A percentile compares a stretch with the other conserved stretches of the same genome.
These are phyloP conservation scores for Orbilia oligospora DNA, from an alignment of 2,329 filamentous ascomycete species.

Conservation along the genomic window DNA sequence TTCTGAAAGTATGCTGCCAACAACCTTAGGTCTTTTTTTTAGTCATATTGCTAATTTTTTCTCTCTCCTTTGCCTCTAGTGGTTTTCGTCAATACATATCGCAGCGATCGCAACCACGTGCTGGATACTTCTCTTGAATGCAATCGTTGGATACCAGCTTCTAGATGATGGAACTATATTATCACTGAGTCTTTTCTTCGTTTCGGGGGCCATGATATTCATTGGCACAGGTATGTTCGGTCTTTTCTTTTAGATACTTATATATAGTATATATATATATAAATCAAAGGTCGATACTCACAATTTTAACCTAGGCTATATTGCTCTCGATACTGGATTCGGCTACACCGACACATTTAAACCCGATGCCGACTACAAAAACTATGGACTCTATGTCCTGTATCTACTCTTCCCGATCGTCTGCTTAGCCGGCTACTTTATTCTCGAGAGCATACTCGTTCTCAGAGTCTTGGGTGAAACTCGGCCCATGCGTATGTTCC, in stretches of 20 bases:
- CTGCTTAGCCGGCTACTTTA: conserved; percentile 88
- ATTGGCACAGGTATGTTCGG: conserved; percentile 77
- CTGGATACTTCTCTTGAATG: conserved; percentile 94
- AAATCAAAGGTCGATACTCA: not conserved
- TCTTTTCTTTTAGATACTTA: not conserved
- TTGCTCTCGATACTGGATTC: conserved; percentile 92
- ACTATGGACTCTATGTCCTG: conserved; percentile 86
- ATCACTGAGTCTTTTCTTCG: conserved; percentile 81
- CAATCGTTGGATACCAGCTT: conserved; percentile 90
- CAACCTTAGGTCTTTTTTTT: not conserved
- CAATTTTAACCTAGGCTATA: conserved; percentile 74
- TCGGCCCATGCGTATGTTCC: conserved; percentile 83
- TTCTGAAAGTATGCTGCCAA: conserved; percentile 73
- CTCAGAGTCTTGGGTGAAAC: conserved; percentile 87
- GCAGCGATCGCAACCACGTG: conserved; percentile 88
- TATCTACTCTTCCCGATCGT: conserved; percentile 91
- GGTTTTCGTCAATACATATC: conserved; percentile 89
- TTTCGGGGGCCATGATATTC: conserved; percentile 80
- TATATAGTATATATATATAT: too few relatives aligned
- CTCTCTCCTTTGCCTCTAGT: too few relatives aligned
- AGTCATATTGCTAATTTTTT: conserved; percentile 20
- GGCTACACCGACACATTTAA: conserved; percentile 85
- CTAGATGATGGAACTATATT: conserved; percentile 92
- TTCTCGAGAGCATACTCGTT: conserved; percentile 86
- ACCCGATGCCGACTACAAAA: conserved; percentile 75